These are phyloP conservation scores for Mycosphaerella sp. DNA, from an alignment of 2,329 filamentous ascomycete species.

Conservation along the genomic window DNA sequence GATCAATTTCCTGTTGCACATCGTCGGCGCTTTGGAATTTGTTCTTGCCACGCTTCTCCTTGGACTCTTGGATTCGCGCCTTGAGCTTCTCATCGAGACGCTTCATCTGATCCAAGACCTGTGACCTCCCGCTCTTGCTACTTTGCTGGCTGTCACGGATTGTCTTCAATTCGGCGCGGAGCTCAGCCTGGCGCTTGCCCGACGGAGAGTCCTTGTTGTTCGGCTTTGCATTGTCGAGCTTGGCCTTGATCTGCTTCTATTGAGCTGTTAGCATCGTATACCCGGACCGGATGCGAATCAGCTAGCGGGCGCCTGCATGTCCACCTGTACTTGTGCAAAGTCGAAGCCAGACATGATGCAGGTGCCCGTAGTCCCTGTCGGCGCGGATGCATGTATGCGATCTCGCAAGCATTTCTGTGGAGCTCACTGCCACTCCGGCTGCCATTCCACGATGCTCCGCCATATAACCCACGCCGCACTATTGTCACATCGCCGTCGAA, in stretches of 20 bases:
- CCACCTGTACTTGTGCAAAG: no score
- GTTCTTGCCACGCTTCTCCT: slow-evolving; percentile 72
- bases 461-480: no score
- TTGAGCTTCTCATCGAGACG: slow-evolving; percentile 84
- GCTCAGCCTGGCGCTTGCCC: slow-evolving; percentile 77
- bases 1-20: slow-evolving; percentile 72
- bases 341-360: no score
- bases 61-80: slow-evolving; percentile 77
- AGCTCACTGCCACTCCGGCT: no score
- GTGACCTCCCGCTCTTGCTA: slow-evolving; percentile 73
- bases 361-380: no score
- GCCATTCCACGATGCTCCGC: no score
- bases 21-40: slow-evolving; percentile 84
- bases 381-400: no score
- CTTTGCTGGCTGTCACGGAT: slow-evolving; percentile 83
- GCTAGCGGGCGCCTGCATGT: no score
- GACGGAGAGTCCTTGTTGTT: slow-evolving; percentile 75
- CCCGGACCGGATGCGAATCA: no score
- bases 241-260: slow-evolving; percentile 79
- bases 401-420: no score
- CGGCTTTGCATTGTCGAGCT: slow-evolving; percentile 75
- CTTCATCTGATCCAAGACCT: slow-evolving; percentile 85
- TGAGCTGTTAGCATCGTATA: slow-evolving; percentile 13
- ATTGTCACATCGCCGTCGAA: no score
- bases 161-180: slow-evolving; percentile 71